A percentile compares a stretch with the other conserved stretches of the same genome.
phyloP scores from a whole-genome alignment of 192 early-diverging fungal species.

The Coemansia sp. region DNA sequence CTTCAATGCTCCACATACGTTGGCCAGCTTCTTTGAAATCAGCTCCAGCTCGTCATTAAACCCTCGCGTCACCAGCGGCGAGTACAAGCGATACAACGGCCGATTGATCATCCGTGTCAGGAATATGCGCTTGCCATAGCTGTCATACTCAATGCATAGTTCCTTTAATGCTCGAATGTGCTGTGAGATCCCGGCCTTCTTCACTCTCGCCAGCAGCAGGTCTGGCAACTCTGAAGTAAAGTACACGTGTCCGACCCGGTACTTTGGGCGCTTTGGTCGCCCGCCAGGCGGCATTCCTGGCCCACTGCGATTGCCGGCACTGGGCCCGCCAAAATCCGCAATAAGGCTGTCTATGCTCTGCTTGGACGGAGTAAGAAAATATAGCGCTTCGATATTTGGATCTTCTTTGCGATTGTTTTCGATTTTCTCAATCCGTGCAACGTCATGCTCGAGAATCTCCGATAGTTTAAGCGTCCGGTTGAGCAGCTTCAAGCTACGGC shows the following conservation, averaged over 20 bases:
- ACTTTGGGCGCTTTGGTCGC: slow-evolving; percentile 25
- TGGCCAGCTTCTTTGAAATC: slow-evolving; percentile 69
- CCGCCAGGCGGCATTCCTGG: background rate
- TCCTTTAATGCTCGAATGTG: slow-evolving; percentile 51
- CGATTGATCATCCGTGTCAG: slow-evolving; percentile 39
- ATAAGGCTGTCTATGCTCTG: slow-evolving; percentile 42
- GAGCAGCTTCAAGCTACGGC: slow-evolving; percentile 42
- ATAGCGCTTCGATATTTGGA: slow-evolving; percentile 48
- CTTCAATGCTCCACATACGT: slow-evolving; percentile 82
- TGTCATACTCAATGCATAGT: slow-evolving; percentile 54
- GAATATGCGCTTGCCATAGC: slow-evolving; percentile 37
- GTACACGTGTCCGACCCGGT: slow-evolving; percentile 44
- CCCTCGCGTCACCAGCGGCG: slow-evolving; percentile 38
- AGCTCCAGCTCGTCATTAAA: slow-evolving; percentile 53
- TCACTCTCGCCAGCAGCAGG: slow-evolving; percentile 37
- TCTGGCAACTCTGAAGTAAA: slow-evolving; percentile 55
- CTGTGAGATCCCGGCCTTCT: slow-evolving; percentile 29
- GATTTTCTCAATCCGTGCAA: slow-evolving; percentile 47
- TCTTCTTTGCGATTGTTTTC: slow-evolving; percentile 49
- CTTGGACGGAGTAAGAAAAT: slow-evolving; percentile 53
- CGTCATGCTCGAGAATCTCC: slow-evolving; percentile 48
- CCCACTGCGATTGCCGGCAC: background rate
- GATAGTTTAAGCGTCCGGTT: slow-evolving; percentile 41
- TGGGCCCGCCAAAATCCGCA: slow-evolving; percentile 25
- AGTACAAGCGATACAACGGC: slow-evolving; percentile 54